Base-by-base conservation (phyloP, 257 asterid species). In the Scutellaria barbata region DNA sequence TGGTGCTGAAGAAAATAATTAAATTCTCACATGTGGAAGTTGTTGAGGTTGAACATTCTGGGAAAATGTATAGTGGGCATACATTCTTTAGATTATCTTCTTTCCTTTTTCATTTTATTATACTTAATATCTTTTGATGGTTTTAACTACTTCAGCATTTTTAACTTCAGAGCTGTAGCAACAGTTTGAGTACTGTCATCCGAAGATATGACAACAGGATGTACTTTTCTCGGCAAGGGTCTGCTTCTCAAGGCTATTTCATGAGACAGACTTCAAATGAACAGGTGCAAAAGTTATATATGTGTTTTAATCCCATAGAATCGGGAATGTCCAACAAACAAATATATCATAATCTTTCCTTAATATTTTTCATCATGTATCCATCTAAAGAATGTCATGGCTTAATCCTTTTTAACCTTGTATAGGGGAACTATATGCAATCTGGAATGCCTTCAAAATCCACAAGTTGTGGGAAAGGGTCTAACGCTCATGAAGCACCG, bases 221-320 rank as follows among this genome's bases (percentile, higher is more conserved):
- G 79, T 20, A 77, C 75, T 92, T 89, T 77, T 87, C 95, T 54
- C 86, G 97, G 22, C 97, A 89, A 80, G 83, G 84, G n/a, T 81
- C 96, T 5, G 65, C 30, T 65, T 76, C 88, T 52, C 96, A 87
- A 81, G 91, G 76, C 63, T 81, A 33, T 82, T 81, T 81, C 87
- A 89, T 87, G 95, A 89, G 92, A 77, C 96, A 62, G 65, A 83
- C 81, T 47, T 76, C 95, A 69, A 54, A 9, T 39, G 80, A 78
- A 62, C 89, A 82, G 89, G 93, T 84, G 5, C n/a, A 20, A 40
- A 6, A 63, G 12, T 37, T 35, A n/a, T 48, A n/a, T 14, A 47
- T 5, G 4, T 37, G 2, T 37, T 54, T n/a, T n/a, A n/a, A n/a
- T n/a, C n/a, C n/a, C n/a, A n/a, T n/a, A n/a, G n/a, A n/a, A n/a